Conservation (phyloP, 1,139 yeast species). For the Pichia sp. region DNA sequence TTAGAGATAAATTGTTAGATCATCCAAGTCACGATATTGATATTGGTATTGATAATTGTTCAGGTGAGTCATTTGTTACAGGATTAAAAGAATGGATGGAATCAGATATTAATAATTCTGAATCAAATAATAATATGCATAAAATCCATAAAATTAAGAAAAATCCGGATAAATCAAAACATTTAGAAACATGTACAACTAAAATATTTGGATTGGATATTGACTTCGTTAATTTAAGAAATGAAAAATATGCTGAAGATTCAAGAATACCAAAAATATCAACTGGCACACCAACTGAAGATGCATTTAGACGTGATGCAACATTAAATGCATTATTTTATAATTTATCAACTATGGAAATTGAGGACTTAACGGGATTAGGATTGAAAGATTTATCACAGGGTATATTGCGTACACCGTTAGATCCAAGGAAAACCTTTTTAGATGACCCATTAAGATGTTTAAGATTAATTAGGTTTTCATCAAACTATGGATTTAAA, state of each 20-base stretch:
- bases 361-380: conserved; percentile 77
- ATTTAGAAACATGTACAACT: conserved; percentile 93
- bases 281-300: conserved; percentile 88
- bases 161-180: conserved; percentile 94
- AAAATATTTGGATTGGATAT: conserved; percentile 72
- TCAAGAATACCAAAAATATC: conserved; percentile 72
- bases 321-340: conserved; percentile 87
- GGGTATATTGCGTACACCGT: conserved; percentile 81
- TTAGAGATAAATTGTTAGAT: conserved; percentile 84
- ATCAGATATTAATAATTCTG: conserved; percentile 30
- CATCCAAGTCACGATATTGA: conserved; percentile 80
- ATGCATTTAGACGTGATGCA: conserved; percentile 90
- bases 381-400: conserved; percentile 66
- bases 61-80: conserved; percentile 83
- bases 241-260: conserved; percentile 75
- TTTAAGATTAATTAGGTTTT: conserved; percentile 76
- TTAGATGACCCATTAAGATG: conserved; percentile 91
- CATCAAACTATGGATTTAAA: conserved; percentile 65
- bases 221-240: conserved; percentile 87
- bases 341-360: conserved; percentile 56
- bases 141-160: conserved; percentile 73
- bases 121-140: conserved; percentile 34
- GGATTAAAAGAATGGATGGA: conserved; percentile 51
- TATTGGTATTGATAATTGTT: conserved; percentile 74
- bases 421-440: conserved; percentile 77